phyloP scores from a whole-genome alignment of 164 flowering plant species.

The Tetrastigma voinierianum region DNA sequence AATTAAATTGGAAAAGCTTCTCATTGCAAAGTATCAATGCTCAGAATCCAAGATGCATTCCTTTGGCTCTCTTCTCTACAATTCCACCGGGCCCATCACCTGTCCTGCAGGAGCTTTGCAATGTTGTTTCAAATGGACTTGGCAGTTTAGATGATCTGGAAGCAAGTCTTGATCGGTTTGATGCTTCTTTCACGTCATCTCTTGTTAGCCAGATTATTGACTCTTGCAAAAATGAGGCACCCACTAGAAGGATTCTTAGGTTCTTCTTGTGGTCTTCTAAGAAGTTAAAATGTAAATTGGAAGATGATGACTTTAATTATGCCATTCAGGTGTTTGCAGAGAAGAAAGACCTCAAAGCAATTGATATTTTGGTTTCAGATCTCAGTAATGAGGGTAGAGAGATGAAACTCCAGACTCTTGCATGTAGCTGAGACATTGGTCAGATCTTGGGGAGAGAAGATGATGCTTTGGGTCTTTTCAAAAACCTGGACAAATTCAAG shows the following conservation, averaged over 20 bases:
- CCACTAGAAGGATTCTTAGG: constrained; percentile 63
- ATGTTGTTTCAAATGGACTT: constrained; percentile 36
- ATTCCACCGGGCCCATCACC: constrained; percentile 6
- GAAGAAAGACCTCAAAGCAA: constrained; percentile 53
- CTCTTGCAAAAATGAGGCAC: constrained; percentile 51
- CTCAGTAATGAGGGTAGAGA: constrained; percentile 46
- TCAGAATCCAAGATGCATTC: constrained; percentile 1
- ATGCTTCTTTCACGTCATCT: constrained; percentile 33
- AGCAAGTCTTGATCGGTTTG: constrained; percentile 34
- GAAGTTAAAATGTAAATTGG: constrained; percentile 24
- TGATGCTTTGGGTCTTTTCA: constrained; percentile 74
- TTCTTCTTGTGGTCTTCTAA: constrained; percentile 71
- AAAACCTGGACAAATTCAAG: constrained; percentile 61
- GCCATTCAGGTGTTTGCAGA: constrained; percentile 50
- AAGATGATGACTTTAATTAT: constrained; percentile 50
- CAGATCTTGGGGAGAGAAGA: constrained; percentile 57
- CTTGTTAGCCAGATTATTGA: constrained; percentile 50
- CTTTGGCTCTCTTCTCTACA: constrained; percentile 12
- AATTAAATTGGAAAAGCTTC: constrained; percentile 12
- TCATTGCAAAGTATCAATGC: constrained; percentile 3
- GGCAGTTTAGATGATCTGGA: constrained; percentile 76
- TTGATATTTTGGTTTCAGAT: constrained; percentile 57
- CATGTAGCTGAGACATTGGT: constrained; percentile 62
- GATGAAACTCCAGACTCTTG: constrained; percentile 55
- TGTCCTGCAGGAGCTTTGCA: constrained; percentile 35